Percentiles rank a stretch among this genome's conserved stretches.
phyloP scores from a whole-genome alignment of 306 rosid species.

The Echinosophora koreensis region DNA sequence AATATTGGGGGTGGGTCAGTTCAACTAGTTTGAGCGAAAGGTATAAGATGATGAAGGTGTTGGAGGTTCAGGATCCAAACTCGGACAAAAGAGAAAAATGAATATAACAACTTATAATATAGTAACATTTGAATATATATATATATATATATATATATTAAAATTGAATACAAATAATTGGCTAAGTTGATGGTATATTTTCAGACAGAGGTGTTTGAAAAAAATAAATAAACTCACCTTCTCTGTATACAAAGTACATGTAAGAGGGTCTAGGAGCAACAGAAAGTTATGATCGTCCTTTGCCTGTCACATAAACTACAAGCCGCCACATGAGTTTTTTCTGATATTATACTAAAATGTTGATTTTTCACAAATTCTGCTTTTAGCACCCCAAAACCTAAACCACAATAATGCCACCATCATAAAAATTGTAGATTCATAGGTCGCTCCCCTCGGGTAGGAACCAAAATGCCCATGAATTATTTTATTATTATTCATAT shows the following conservation, averaged over 20 bases:
- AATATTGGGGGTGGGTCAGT: too few species aligned
- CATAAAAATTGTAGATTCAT: background rate
- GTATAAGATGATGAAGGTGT: too few species aligned
- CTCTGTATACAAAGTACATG: background rate
- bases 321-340: slow-evolving; percentile 56
- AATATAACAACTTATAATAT: too few species aligned
- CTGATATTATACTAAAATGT: background rate
- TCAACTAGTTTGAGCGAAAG: too few species aligned
- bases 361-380: background rate
- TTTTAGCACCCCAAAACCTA: background rate
- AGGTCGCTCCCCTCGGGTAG: too few species aligned
- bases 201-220: background rate
- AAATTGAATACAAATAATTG: background rate
- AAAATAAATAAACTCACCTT: background rate
- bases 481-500: background rate
- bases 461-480: background rate
- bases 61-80: too few species aligned
- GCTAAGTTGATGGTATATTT: background rate
- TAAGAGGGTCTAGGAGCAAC: slow-evolving; percentile 28
- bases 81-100: too few species aligned
- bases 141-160: too few species aligned
- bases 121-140: too few species aligned
- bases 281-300: slow-evolving; percentile 49
- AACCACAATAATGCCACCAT: background rate
- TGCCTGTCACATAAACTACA: slow-evolving; percentile 44